phyloP scores from a whole-genome alignment of 192 early-diverging fungal species.

The Backusella westeae region DNA sequence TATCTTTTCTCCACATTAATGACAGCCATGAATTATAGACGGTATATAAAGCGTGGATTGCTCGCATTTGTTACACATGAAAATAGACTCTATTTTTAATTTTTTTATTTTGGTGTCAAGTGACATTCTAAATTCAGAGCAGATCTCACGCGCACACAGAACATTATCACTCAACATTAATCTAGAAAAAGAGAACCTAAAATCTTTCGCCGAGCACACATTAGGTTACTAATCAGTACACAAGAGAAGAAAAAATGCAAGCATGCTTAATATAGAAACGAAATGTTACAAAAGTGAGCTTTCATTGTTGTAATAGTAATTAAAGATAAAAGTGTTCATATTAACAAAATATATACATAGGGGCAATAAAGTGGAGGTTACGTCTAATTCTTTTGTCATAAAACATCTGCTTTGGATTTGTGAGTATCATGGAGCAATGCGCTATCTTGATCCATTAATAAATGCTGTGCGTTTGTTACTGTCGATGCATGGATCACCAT shows the following conservation, averaged over 20 bases:
- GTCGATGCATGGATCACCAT: slow-evolving; percentile 3
- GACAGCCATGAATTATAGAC: slow-evolving; percentile 1
- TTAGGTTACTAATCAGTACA: background rate
- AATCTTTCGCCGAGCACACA: background rate
- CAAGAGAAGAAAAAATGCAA: background rate
- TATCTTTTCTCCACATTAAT: background rate
- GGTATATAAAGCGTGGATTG: background rate
- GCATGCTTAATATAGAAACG: background rate
- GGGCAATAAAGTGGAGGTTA: background rate
- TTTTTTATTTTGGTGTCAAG: background rate
- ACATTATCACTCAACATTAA: background rate
- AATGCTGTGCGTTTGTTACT: background rate
- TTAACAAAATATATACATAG: slow-evolving; percentile 2
- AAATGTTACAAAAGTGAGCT: background rate
- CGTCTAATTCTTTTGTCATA: slow-evolving; percentile 1
- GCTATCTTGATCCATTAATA: background rate
- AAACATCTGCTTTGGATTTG: background rate
- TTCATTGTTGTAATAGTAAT: background rate
- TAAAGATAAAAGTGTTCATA: background rate
- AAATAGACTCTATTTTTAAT: slow-evolving; percentile 5
- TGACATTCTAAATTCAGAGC: slow-evolving; percentile 3
- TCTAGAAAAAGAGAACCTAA: background rate
- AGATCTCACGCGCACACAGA: background rate
- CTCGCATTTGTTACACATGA: background rate
- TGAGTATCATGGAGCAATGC: background rate